Evolutionary conservation across 2,329 filamentous ascomycete genomes (phyloP).

Genomic region (Acephala macrosclerotiorum): DNA sequence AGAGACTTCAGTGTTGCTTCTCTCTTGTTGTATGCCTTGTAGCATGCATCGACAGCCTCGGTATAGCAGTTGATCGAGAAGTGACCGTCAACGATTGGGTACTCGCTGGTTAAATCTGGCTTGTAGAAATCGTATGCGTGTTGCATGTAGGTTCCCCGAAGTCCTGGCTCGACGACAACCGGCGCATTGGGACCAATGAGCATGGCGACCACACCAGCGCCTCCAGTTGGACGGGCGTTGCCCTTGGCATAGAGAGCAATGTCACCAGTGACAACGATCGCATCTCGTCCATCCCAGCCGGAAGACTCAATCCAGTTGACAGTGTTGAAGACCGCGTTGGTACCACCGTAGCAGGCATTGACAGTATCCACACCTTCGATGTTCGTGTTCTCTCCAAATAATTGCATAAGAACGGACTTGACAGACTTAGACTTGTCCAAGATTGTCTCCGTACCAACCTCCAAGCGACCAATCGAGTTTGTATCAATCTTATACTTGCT

Average conservation of each 20-base stretch:
- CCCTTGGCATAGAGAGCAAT: constrained; percentile 89
- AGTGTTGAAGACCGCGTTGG: constrained; percentile 83
- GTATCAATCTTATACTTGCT: constrained; percentile 85
- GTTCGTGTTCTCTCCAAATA: constrained; percentile 84
- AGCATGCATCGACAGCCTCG: constrained; percentile 80
- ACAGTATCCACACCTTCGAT: constrained; percentile 84
- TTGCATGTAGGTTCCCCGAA: constrained; percentile 81
- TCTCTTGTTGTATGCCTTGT: constrained; percentile 80
- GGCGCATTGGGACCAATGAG: constrained; percentile 81
- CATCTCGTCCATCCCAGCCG: constrained; percentile 84
- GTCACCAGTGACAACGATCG: constrained; percentile 80
- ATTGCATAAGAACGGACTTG: constrained; percentile 88
- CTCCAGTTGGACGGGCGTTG: constrained; percentile 80
- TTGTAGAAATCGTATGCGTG: constrained; percentile 93
- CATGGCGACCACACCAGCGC: constrained; percentile 81
- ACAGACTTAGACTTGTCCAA: constrained; percentile 92
- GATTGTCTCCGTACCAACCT: constrained; percentile 86
- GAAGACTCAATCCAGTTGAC: constrained; percentile 89
- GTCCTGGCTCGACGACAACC: constrained; percentile 78
- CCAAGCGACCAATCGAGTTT: constrained; percentile 79
- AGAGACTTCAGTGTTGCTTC: constrained; percentile 65
- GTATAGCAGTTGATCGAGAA: constrained; percentile 85
- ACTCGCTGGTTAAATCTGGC: constrained; percentile 86
- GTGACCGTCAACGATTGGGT: constrained; percentile 85
- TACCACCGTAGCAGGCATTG: constrained; percentile 88